Conservation (phyloP, 1,284 basidiomycete species). For the Melampsora larici-populina region DNA sequence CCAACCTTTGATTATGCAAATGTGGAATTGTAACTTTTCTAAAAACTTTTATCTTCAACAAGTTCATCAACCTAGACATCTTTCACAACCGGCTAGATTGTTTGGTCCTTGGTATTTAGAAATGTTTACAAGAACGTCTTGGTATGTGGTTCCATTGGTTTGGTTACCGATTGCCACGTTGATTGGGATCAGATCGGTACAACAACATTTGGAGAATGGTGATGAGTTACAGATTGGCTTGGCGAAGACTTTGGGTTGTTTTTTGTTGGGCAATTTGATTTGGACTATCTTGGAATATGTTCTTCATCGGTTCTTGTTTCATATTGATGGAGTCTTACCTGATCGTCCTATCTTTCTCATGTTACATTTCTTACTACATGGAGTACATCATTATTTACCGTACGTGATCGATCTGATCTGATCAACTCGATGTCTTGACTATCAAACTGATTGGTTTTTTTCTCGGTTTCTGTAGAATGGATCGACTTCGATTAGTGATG, state of each 20-base stretch:
- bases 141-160: constrained; percentile 88
- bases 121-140: constrained; percentile 78
- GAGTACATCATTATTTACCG: constrained; percentile 94
- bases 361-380: constrained; percentile 85
- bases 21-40: constrained; percentile 78
- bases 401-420: constrained; percentile 60
- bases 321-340: constrained; percentile 84
- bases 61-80: constrained; percentile 91
- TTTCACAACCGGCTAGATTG: constrained; percentile 78
- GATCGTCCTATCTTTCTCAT: constrained; percentile 75
- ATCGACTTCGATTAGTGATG: constrained; percentile 82
- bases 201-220: constrained; percentile 68
- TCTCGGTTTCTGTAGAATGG: constrained; percentile 37
- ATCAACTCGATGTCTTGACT: too few species aligned
- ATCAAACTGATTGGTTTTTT: too few species aligned
- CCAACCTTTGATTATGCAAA: constrained; percentile 77
- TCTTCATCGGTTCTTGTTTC: constrained; percentile 97
- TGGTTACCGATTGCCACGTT: constrained; percentile 86
- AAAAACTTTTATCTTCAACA: constrained; percentile 95
- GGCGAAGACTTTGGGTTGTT: constrained; percentile 63
- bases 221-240: constrained; percentile 38
- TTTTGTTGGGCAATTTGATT: constrained; percentile 75
- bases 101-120: constrained; percentile 82
- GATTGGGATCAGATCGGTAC: constrained; percentile 72
- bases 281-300: constrained; percentile 95